Evolutionary conservation across 352 stramenopile species (phyloP).

Genomic region (Globisporangium polare): DNA sequence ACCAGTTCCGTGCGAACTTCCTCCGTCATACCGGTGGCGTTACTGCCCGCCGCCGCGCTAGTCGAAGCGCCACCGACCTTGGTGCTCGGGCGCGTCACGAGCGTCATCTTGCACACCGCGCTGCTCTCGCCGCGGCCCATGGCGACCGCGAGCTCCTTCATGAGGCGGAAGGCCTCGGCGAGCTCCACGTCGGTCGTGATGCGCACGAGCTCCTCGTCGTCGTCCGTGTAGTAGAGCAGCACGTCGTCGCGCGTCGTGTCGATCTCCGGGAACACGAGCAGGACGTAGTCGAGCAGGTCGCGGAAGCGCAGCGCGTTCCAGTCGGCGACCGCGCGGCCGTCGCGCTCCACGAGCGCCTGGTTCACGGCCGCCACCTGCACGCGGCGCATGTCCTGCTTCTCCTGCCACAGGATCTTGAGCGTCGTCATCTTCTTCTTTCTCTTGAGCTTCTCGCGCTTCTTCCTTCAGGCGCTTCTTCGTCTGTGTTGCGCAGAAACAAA

Average conservation of each 20-base stretch:
- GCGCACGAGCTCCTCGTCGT: slow-evolving; percentile 78
- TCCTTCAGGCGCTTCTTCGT: neutral
- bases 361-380: slow-evolving; percentile 70
- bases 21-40: neutral
- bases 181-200: slow-evolving; percentile 83
- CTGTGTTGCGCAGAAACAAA: neutral
- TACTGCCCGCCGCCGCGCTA: slow-evolving; percentile 19
- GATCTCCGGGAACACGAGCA: slow-evolving; percentile 64
- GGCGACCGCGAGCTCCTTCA: slow-evolving; percentile 55
- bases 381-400: slow-evolving; percentile 82
- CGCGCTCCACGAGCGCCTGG: slow-evolving; percentile 42
- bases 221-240: slow-evolving; percentile 80
- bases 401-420: slow-evolving; percentile 81
- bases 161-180: slow-evolving; percentile 70
- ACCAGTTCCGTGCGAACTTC: slow-evolving; percentile 23
- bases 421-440: slow-evolving; percentile 48
- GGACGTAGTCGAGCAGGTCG: slow-evolving; percentile 64
- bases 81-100: slow-evolving; percentile 32
- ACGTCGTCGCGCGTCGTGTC: slow-evolving; percentile 29
- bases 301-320: slow-evolving; percentile 39
- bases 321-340: slow-evolving; percentile 33
- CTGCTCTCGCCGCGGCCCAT: slow-evolving; percentile 33
- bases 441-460: neutral
- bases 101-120: slow-evolving; percentile 69
- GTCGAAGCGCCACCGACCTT: slow-evolving; percentile 12